Conservation (phyloP, 176 grass and related monocot species). For the Aegilops longissima region DNA sequence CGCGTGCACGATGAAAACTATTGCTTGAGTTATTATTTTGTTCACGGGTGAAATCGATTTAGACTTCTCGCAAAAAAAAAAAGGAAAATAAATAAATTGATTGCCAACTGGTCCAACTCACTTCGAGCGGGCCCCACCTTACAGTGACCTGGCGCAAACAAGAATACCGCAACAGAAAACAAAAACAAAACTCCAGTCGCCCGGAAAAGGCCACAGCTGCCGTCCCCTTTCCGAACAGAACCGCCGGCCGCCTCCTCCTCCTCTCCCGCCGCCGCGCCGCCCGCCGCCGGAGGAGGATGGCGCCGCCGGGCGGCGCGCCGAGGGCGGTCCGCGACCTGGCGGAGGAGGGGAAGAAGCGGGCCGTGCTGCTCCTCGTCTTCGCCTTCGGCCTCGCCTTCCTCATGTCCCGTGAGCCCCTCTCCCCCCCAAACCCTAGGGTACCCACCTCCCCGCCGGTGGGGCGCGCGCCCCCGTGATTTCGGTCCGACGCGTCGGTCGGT, state of each 20-base stretch:
- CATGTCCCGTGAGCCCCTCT: constrained; percentile 51
- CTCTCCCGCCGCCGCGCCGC: background rate
- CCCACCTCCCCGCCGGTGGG: background rate
- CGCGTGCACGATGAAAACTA: too few relatives aligned
- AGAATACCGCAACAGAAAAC: background rate
- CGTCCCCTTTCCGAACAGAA: constrained; percentile 6
- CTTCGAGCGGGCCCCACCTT: background rate
- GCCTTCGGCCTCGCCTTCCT: constrained; percentile 53
- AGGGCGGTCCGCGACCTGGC: constrained; percentile 50
- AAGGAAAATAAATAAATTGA: too few relatives aligned
- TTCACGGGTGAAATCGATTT: too few relatives aligned
- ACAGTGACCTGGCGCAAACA: background rate
- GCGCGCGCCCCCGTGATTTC: background rate
- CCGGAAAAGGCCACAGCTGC: background rate
- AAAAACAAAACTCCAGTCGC: background rate
- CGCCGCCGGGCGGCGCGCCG: background rate
- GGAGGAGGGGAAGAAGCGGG: constrained; percentile 62
- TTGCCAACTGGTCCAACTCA: background rate
- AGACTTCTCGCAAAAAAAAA: too few relatives aligned
- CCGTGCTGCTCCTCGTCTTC: constrained; percentile 56
- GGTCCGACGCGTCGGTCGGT: background rate
- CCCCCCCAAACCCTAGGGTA: background rate
- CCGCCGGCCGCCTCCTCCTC: background rate
- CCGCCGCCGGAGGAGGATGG: constrained; percentile 18
- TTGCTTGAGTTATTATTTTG: too few relatives aligned